phyloP scores from a whole-genome alignment of 2,329 filamentous ascomycete genomes.

The Pyricularia sp. region DNA sequence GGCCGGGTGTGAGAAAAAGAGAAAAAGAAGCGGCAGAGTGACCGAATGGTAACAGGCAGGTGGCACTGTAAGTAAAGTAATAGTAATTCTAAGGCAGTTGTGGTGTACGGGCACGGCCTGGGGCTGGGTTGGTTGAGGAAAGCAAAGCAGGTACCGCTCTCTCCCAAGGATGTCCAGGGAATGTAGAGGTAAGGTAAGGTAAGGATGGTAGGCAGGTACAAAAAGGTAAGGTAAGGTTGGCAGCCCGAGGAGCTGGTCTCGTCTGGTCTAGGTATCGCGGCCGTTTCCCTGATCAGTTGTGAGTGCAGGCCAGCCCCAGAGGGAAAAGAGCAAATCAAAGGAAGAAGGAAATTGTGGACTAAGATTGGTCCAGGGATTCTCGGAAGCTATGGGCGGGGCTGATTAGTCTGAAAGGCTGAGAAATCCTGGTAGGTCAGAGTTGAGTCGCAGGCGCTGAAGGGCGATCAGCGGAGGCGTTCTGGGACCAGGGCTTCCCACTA shows the following conservation, averaged over 20 bases:
- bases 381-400: constrained; percentile 1
- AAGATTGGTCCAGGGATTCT: neutral
- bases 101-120: neutral
- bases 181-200: neutral
- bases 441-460: neutral
- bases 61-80: neutral
- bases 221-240: neutral
- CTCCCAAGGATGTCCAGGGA: neutral
- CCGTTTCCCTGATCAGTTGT: neutral
- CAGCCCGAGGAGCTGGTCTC: neutral
- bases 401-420: constrained; percentile 1
- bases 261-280: neutral
- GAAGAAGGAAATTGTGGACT: neutral
- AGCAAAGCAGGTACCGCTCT: neutral
- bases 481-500: neutral
- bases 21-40: neutral
- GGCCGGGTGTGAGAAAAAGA: neutral
- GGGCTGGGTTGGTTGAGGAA: neutral
- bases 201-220: neutral
- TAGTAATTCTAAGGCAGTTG: neutral
- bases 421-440: constrained; percentile 1
- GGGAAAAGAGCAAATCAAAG: neutral
- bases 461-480: neutral
- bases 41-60: neutral
- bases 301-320: neutral